These are phyloP conservation scores for Effrenium voratum DNA, from an alignment of 73 alveolate genomes.

Conservation along the genomic window DNA sequence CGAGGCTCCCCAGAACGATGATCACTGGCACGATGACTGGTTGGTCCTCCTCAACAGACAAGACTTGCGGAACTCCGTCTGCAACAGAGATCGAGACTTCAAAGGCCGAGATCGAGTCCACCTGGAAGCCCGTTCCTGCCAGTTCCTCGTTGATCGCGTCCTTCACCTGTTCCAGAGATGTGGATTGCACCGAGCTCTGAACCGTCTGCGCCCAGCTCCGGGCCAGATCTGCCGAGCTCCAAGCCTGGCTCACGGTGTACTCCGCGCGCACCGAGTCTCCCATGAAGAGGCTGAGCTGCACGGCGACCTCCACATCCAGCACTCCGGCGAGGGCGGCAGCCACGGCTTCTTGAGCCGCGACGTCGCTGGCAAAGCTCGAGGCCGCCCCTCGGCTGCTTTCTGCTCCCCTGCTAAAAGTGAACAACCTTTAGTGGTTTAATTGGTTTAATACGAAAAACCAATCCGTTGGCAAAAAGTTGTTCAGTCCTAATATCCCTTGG, in stretches of 20 bases:
- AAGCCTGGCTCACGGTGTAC: neutral
- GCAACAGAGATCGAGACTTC: neutral
- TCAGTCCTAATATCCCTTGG: neutral
- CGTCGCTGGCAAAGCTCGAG: neutral
- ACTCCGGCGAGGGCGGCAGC: neutral
- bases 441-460: neutral
- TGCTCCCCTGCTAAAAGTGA: too few relatives aligned
- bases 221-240: constrained; percentile 19
- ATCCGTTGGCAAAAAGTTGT: neutral
- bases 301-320: neutral
- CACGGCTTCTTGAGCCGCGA: neutral
- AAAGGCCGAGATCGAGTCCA: neutral
- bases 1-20: neutral
- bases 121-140: constrained; percentile 5
- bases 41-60: neutral
- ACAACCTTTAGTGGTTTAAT: neutral
- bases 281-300: neutral
- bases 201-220: neutral
- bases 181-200: neutral
- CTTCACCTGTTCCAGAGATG: constrained; percentile 13
- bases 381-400: neutral
- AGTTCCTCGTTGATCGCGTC: neutral
- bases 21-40: neutral
- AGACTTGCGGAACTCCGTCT: neutral
- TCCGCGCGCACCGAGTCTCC: neutral